These are phyloP conservation scores for Ophiostoma triangulosporum DNA, from an alignment of 2,329 filamentous ascomycete species.

Conservation along the genomic window DNA sequence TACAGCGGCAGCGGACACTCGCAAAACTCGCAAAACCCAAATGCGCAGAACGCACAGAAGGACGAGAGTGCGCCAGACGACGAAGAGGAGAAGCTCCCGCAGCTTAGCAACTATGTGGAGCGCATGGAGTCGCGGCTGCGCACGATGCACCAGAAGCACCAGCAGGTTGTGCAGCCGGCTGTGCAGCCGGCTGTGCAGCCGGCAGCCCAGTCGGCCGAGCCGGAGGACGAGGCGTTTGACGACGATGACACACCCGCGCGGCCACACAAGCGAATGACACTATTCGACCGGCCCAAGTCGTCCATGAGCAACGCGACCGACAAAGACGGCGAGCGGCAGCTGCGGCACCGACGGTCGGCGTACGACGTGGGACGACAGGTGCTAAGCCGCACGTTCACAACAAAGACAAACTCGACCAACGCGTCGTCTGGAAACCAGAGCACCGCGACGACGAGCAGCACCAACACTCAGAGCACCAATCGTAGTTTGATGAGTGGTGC, in stretches of 20 bases:
- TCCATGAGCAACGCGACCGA: conserved; percentile 34
- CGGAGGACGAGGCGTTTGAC: conserved; percentile 21
- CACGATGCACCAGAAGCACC: conserved; percentile 51
- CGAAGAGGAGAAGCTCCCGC: conserved; percentile 44
- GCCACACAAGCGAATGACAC: conserved; percentile 29
- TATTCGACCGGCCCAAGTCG: conserved; percentile 44
- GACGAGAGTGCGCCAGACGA: too few species aligned
- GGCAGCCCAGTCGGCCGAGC: background rate
- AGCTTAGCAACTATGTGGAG: conserved; percentile 76
- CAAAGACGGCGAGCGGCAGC: conserved; percentile 24
- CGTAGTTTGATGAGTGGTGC: conserved; percentile 87
- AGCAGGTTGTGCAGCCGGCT: background rate
- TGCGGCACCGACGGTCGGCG: conserved; percentile 58
- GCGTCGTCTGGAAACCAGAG: conserved; percentile 62
- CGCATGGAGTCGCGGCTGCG: conserved; percentile 78
- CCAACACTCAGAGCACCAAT: conserved; percentile 58
- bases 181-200: background rate
- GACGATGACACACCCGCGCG: conserved; percentile 39
- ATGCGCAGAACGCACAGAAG: too few species aligned
- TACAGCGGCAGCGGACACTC: conserved; percentile 36
- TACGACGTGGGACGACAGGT: conserved; percentile 60
- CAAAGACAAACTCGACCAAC: conserved; percentile 72
- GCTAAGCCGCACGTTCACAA: conserved; percentile 71
- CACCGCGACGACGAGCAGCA: conserved; percentile 45
- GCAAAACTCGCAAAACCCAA: conserved; percentile 25